Evolutionary conservation across 345 rosid species (phyloP).

Genomic region (Triadica sebifera): DNA sequence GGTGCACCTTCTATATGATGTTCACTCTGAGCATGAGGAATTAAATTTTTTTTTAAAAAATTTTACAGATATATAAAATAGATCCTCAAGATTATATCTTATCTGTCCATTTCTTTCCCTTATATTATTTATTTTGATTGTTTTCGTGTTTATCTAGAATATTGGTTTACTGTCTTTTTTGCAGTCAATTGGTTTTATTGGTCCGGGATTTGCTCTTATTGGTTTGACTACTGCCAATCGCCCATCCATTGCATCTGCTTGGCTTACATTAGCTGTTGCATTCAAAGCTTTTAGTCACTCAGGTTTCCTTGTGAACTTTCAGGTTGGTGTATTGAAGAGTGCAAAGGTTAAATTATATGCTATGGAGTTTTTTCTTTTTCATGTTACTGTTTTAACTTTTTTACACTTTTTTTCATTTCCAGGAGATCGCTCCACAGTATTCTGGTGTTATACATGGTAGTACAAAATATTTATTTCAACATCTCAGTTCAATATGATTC

Average conservation of each 20-base stretch:
- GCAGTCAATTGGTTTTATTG: slow-evolving; percentile 89
- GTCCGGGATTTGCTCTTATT: slow-evolving; percentile 75
- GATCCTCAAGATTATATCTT: background rate
- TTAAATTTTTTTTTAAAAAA: background rate
- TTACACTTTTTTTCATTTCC: slow-evolving; percentile 22
- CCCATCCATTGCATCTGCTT: slow-evolving; percentile 75
- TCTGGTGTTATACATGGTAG: slow-evolving; percentile 91
- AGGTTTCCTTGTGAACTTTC: slow-evolving; percentile 93
- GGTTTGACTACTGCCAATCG: slow-evolving; percentile 72
- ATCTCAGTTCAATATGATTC: slow-evolving; percentile 2
- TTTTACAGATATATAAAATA: background rate
- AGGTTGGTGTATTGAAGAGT: slow-evolving; percentile 45
- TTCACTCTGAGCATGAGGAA: background rate
- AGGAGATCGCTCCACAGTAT: slow-evolving; percentile 92
- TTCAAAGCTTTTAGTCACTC: slow-evolving; percentile 91
- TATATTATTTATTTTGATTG: background rate
- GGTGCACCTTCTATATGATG: background rate
- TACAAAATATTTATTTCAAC: background rate
- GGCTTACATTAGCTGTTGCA: slow-evolving; percentile 92
- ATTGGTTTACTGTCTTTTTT: slow-evolving; percentile 20
- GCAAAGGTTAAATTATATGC: background rate
- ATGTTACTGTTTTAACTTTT: slow-evolving; percentile 23
- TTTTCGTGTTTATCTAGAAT: background rate
- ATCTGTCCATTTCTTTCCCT: background rate
- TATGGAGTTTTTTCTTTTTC: no score